phyloP scores from a whole-genome alignment of 1,139 yeast genomes.

The Nadsonia starkeyi-henricii region DNA sequence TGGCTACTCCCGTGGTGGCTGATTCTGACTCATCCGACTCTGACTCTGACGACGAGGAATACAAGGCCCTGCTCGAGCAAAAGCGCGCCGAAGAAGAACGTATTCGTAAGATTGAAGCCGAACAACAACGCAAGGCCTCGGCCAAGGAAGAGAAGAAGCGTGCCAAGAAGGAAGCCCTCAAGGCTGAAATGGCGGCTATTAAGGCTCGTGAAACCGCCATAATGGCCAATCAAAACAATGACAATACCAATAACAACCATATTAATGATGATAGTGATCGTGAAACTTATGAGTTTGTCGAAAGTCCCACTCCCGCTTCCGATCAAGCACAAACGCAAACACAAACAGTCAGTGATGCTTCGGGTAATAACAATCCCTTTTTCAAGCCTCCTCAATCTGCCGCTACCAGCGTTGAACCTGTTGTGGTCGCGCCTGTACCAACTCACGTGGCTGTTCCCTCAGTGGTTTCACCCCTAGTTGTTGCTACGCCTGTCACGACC shows the following conservation, averaged over 20 bases:
- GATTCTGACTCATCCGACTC: slow-evolving; percentile 27
- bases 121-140: slow-evolving; percentile 25
- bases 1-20: slow-evolving; percentile 5
- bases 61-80: slow-evolving; percentile 32
- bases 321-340: neutral
- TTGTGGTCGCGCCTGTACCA: slow-evolving; percentile 6
- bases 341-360: slow-evolving; percentile 5
- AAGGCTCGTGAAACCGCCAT: slow-evolving; percentile 21
- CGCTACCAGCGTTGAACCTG: slow-evolving; percentile 14
- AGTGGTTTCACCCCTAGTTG: neutral
- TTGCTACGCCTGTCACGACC: slow-evolving; percentile 5
- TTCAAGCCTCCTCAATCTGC: slow-evolving; percentile 21
- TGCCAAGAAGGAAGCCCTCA: slow-evolving; percentile 41
- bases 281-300: slow-evolving; percentile 4
- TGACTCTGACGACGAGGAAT: slow-evolving; percentile 29
- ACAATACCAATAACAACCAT: slow-evolving; percentile 8
- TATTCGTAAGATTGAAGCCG: slow-evolving; percentile 15
- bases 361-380: slow-evolving; percentile 25
- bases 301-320: slow-evolving; percentile 3
- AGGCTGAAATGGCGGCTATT: slow-evolving; percentile 48
- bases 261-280: slow-evolving; percentile 9
- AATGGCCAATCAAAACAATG: slow-evolving; percentile 10
- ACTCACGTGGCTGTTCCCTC: neutral
- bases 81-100: slow-evolving; percentile 27
- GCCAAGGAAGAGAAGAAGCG: slow-evolving; percentile 21